Evolutionary conservation across 2,329 filamentous ascomycete genomes (phyloP).

Genomic region (Botrytis porri): DNA sequence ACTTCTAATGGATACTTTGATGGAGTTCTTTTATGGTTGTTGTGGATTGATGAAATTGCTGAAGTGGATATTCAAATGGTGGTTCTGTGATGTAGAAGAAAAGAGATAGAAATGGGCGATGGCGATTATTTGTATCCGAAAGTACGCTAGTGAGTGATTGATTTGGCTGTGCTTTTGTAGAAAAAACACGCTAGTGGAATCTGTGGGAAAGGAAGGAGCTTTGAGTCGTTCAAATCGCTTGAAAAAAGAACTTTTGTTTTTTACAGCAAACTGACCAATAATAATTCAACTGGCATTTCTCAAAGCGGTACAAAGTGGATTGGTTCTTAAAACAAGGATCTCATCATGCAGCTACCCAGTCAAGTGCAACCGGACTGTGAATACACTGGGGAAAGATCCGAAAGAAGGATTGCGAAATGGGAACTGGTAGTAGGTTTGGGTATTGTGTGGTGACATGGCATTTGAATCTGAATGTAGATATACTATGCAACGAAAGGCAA

Average conservation of each 20-base stretch:
- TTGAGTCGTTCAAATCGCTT: constrained; percentile 9
- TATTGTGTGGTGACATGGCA: background rate
- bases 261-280: constrained; percentile 24
- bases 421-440: background rate
- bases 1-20: constrained; percentile 18
- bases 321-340: background rate
- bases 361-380: background rate
- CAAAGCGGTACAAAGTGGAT: background rate
- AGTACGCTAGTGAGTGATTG: constrained; percentile 33
- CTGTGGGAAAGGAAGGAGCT: constrained; percentile 12
- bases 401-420: background rate
- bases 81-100: constrained; percentile 37
- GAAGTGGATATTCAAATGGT: constrained; percentile 17
- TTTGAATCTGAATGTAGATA: background rate
- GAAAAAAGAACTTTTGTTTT: constrained; percentile 16
- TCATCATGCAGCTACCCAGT: background rate
- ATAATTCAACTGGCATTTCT: constrained; percentile 13
- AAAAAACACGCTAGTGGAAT: constrained; percentile 7
- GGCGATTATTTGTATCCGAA: constrained; percentile 36
- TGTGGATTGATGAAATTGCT: constrained; percentile 25
- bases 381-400: background rate
- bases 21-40: constrained; percentile 23
- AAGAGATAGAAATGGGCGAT: constrained; percentile 34
- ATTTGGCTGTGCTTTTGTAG: constrained; percentile 21
- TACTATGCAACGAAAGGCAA: background rate